Evolutionary conservation across 306 rosid species (phyloP).

Genomic region (Alnus rubra): DNA sequence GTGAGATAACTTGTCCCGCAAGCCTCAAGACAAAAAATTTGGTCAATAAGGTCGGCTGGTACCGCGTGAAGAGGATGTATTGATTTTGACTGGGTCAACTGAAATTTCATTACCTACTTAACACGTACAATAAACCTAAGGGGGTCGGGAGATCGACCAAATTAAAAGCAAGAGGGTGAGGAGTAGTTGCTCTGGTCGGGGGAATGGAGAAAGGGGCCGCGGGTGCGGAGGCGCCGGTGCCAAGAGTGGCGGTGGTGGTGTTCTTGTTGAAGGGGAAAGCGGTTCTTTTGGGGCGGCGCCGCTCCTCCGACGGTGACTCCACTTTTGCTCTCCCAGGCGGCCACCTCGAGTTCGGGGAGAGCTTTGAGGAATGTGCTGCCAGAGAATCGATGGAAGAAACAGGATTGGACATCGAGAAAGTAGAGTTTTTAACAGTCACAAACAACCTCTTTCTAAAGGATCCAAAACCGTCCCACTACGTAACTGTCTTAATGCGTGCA

Average conservation of each 20-base stretch:
- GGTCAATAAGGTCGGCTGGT: too few relatives aligned
- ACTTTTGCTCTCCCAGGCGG: constrained; percentile 61
- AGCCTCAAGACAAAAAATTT: too few relatives aligned
- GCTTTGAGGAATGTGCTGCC: constrained; percentile 69
- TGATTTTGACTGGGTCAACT: too few relatives aligned
- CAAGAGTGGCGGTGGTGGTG: constrained; percentile 59
- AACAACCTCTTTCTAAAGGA: constrained; percentile 48
- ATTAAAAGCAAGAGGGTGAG: neutral
- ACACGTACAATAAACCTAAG: too few relatives aligned
- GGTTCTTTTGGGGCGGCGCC: constrained; percentile 49
- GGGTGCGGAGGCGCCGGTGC: constrained; percentile 23
- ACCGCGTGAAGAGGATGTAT: too few relatives aligned
- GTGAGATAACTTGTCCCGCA: too few relatives aligned
- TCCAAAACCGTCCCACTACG: constrained; percentile 59
- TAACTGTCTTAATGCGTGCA: constrained; percentile 56
- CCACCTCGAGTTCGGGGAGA: constrained; percentile 66
- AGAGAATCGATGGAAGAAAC: constrained; percentile 86
- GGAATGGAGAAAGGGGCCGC: constrained; percentile 33
- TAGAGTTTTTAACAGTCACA: constrained; percentile 50
- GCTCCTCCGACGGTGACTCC: constrained; percentile 39
- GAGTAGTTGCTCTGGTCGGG: too few relatives aligned
- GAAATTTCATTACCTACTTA: too few relatives aligned
- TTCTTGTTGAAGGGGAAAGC: constrained; percentile 47
- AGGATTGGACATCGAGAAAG: constrained; percentile 46
- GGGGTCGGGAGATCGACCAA: too few relatives aligned